A percentile compares a stretch with the other conserved stretches of the same genome.
These are phyloP conservation scores for Neurospora sp. DNA, from an alignment of 495 filamentous ascomycete genomes.

Conservation along the genomic window DNA sequence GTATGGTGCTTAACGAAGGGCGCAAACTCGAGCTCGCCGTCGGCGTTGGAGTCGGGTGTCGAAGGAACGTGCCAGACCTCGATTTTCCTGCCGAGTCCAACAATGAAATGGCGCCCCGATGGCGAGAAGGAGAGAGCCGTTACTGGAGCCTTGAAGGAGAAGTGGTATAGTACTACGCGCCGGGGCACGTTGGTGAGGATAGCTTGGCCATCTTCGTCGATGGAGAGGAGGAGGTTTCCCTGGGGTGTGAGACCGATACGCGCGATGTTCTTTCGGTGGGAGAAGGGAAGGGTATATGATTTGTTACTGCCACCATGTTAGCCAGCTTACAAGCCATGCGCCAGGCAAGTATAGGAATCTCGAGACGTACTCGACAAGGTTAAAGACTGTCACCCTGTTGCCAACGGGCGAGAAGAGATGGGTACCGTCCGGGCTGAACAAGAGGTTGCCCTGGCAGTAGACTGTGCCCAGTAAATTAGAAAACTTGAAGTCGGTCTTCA, in stretches of 20 bases:
- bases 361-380: constrained; percentile 73
- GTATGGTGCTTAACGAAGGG: constrained; percentile 83
- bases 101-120: constrained; percentile 81
- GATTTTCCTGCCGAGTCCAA: constrained; percentile 69
- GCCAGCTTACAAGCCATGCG: constrained; percentile 11
- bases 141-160: constrained; percentile 78
- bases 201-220: constrained; percentile 89
- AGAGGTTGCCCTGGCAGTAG: constrained; percentile 90
- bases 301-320: constrained; percentile 59
- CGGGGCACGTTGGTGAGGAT: constrained; percentile 85
- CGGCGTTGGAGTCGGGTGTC: constrained; percentile 61
- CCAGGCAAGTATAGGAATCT: neutral
- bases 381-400: constrained; percentile 91
- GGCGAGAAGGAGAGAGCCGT: constrained; percentile 86
- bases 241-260: constrained; percentile 77
- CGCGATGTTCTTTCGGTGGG: constrained; percentile 86
- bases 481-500: constrained; percentile 98
- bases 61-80: constrained; percentile 95
- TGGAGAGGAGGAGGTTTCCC: constrained; percentile 80
- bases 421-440: constrained; percentile 94
- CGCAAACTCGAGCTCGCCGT: constrained; percentile 86
- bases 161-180: constrained; percentile 78
- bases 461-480: constrained; percentile 94
- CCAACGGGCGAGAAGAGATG: constrained; percentile 95
- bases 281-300: constrained; percentile 87